These are phyloP conservation scores for Colletotrichum spaethianum DNA, from an alignment of 2,329 filamentous ascomycete genomes.

Conservation along the genomic window DNA sequence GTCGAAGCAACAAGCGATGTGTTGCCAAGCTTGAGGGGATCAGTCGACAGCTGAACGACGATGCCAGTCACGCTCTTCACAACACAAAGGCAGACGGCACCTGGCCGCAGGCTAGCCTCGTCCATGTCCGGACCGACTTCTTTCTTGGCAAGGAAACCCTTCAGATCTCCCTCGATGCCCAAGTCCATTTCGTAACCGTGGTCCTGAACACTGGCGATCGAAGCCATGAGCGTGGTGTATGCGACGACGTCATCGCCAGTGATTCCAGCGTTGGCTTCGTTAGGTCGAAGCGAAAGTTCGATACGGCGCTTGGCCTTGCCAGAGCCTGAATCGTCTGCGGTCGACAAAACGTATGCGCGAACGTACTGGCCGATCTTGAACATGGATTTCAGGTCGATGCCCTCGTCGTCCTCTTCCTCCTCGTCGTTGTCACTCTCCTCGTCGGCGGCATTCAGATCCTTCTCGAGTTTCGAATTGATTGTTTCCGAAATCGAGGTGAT, in stretches of 20 bases:
- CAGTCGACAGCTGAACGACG: slow-evolving; percentile 87
- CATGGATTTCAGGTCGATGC: slow-evolving; percentile 80
- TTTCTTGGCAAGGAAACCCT: slow-evolving; percentile 88
- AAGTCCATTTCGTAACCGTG: slow-evolving; percentile 96
- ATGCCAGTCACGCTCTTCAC: slow-evolving; percentile 84
- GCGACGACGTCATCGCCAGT: slow-evolving; percentile 79
- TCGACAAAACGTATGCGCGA: slow-evolving; percentile 86
- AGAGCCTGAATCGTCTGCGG: slow-evolving; percentile 73
- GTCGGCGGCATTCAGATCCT: slow-evolving; percentile 68
- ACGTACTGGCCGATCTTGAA: slow-evolving; percentile 91
- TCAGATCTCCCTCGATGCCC: slow-evolving; percentile 76
- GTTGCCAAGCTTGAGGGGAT: slow-evolving; percentile 78
- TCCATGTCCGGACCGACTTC: slow-evolving; percentile 79
- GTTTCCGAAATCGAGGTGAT: slow-evolving; percentile 91
- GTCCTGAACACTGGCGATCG: slow-evolving; percentile 93
- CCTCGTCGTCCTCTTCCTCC: slow-evolving; percentile 65
- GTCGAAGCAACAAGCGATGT: slow-evolving; percentile 76
- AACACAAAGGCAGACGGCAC: slow-evolving; percentile 87
- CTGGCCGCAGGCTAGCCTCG: slow-evolving; percentile 81
- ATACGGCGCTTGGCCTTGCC: slow-evolving; percentile 84
- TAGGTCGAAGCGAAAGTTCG: slow-evolving; percentile 87
- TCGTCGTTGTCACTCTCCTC: slow-evolving; percentile 70
- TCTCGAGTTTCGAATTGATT: slow-evolving; percentile 83
- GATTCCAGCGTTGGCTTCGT: slow-evolving; percentile 83
- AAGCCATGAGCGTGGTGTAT: slow-evolving; percentile 87